A percentile compares a stretch with the other conserved stretches of the same genome.
Evolutionary conservation across 805 yeast genomes (phyloP).

Genomic region (Yarrowia deformans): DNA sequence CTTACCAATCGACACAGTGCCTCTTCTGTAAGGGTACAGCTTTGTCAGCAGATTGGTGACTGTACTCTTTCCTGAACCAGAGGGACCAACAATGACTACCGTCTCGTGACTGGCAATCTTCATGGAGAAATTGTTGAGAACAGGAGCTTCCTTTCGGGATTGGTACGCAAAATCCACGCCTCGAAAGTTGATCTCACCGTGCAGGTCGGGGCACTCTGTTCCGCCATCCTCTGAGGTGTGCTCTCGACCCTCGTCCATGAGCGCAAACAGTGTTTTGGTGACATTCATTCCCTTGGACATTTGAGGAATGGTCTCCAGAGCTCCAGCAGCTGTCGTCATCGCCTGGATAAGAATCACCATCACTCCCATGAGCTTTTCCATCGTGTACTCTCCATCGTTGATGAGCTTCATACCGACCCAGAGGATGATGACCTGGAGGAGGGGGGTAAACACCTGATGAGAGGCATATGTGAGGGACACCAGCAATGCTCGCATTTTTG

Average conservation of each 20-base stretch:
- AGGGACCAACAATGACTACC: conserved; percentile 78
- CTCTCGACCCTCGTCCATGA: conserved; percentile 2
- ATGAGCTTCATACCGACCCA: conserved; percentile 83
- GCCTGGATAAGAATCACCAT: conserved; percentile 78
- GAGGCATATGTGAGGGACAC: conserved; percentile 74
- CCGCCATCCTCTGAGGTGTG: conserved; percentile 5
- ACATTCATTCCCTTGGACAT: conserved; percentile 70
- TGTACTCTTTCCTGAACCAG: conserved; percentile 95
- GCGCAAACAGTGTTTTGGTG: conserved; percentile 26
- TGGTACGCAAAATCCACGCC: conserved; percentile 55
- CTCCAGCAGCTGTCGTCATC: conserved; percentile 64
- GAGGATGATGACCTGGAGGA: conserved; percentile 74
- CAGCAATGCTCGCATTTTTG: conserved; percentile 60
- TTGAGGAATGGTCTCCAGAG: conserved; percentile 76
- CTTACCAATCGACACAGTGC: conserved; percentile 57
- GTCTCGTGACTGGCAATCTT: conserved; percentile 57
- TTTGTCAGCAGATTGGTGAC: conserved; percentile 63
- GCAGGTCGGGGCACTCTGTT: conserved; percentile 7
- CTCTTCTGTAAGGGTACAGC: conserved; percentile 56
- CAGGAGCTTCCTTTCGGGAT: conserved; percentile 39
- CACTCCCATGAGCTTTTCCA: conserved; percentile 68
- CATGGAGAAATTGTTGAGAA: conserved; percentile 57
- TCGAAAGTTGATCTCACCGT: conserved; percentile 52
- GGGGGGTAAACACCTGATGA: conserved; percentile 59
- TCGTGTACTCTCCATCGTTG: conserved; percentile 61